phyloP scores from a whole-genome alignment of 2,329 filamentous ascomycete species.

The Beauveria rudraprayagi region DNA sequence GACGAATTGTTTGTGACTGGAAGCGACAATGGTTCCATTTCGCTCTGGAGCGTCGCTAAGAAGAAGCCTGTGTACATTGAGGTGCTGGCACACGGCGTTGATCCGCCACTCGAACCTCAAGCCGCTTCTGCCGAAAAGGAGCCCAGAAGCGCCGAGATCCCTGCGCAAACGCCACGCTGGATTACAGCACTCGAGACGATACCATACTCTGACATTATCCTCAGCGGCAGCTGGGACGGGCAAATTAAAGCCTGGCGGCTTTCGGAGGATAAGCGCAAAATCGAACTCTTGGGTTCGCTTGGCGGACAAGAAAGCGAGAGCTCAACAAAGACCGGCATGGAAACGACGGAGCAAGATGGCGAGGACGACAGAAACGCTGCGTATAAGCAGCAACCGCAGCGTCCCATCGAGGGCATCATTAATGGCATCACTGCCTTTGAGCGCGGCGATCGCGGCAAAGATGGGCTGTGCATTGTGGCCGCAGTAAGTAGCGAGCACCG shows the following conservation, averaged over 20 bases:
- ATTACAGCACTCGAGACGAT: conserved; percentile 83
- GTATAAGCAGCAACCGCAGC: conserved; percentile 14
- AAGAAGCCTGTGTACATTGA: conserved; percentile 87
- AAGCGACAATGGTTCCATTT: conserved; percentile 80
- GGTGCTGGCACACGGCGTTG: conserved; percentile 75
- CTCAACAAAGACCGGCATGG: not conserved
- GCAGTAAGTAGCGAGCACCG: conserved; percentile 81
- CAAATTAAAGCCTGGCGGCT: conserved; percentile 79
- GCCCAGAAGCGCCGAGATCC: conserved; percentile 50
- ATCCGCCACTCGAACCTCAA: conserved; percentile 58
- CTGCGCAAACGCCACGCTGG: conserved; percentile 66
- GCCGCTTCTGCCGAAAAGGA: conserved; percentile 66
- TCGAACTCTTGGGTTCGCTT: conserved; percentile 65
- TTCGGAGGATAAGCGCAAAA: conserved; percentile 69
- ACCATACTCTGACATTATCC: conserved; percentile 81
- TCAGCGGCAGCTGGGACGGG: conserved; percentile 90
- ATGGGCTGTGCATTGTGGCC: conserved; percentile 76
- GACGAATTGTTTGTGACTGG: conserved; percentile 87
- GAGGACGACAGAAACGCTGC: conserved; percentile 23
- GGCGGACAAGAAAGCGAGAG: conserved; percentile 28
- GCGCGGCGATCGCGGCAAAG: conserved; percentile 64
- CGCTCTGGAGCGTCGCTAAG: conserved; percentile 82
- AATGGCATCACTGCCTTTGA: conserved; percentile 88
- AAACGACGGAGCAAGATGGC: conserved; percentile 14
- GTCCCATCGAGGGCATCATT: conserved; percentile 62